These are phyloP conservation scores for Podospora comata DNA, from an alignment of 495 filamentous ascomycete genomes.

Conservation along the genomic window DNA sequence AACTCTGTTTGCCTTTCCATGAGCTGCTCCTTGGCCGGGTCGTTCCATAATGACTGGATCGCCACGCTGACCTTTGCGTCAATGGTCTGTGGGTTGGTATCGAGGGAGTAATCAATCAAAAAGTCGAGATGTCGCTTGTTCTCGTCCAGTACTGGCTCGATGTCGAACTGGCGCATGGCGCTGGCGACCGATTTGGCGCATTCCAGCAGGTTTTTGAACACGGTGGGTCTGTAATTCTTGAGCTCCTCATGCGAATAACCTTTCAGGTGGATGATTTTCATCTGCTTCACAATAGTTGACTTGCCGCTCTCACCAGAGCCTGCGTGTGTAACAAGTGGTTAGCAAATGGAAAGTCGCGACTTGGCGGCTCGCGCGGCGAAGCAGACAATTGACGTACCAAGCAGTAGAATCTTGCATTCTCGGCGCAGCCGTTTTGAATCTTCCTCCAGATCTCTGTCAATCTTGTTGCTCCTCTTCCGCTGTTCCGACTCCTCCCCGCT, in stretches of 20 bases:
- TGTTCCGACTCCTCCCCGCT: conserved; percentile 78
- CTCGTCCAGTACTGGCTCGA: conserved; percentile 66
- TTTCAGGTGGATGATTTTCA: conserved; percentile 99
- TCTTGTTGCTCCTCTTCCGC: conserved; percentile 90
- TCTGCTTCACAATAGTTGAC: conserved; percentile 98
- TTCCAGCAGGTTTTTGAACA: conserved; percentile 97
- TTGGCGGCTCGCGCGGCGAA: background rate
- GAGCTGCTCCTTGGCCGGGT: conserved; percentile 75
- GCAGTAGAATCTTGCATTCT: conserved; percentile 96
- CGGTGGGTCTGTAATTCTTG: conserved; percentile 85
- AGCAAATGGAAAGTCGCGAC: background rate
- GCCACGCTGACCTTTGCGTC: conserved; percentile 77
- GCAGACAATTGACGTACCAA: conserved; percentile 59
- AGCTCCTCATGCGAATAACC: conserved; percentile 92
- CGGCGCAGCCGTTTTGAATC: conserved; percentile 83
- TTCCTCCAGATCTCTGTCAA: conserved; percentile 88
- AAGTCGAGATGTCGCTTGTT: conserved; percentile 74
- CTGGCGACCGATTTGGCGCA: conserved; percentile 89
- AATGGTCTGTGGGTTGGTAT: conserved; percentile 81
- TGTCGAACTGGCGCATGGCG: conserved; percentile 82
- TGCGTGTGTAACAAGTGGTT: conserved; percentile 35
- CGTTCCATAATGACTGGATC: conserved; percentile 83
- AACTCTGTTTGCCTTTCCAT: conserved; percentile 97
- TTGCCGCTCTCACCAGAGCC: conserved; percentile 98
- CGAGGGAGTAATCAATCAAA: conserved; percentile 80